Conservation (phyloP, 768 basidiomycete species). For the Hygrophoropsis aurantiaca region DNA sequence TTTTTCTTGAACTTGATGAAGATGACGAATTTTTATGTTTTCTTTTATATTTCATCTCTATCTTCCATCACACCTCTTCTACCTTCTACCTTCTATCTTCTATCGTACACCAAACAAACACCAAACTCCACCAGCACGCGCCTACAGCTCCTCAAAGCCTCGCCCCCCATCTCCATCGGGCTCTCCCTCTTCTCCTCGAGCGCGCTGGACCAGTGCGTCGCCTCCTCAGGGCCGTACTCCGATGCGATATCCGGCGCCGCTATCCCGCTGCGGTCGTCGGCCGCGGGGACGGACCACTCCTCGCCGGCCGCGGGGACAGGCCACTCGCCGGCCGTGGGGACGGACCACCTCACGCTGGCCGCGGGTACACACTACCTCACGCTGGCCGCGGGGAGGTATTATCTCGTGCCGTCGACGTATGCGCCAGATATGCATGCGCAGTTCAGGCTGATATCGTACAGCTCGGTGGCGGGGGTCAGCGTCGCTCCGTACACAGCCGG, state of each 20-base stretch:
- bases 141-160: conserved; percentile 53
- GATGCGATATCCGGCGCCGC: conserved; percentile 73
- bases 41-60: not conserved
- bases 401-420: conserved; percentile 74
- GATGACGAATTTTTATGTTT: not conserved
- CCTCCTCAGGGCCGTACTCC: conserved; percentile 79
- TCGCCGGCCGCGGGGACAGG: conserved; percentile 41
- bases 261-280: conserved; percentile 50
- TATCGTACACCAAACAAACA: no score
- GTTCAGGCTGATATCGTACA: conserved; percentile 66
- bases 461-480: conserved; percentile 34
- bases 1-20: not conserved
- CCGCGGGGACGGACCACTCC: no score
- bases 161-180: conserved; percentile 52
- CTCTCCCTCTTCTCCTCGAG: conserved; percentile 53
- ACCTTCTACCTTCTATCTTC: no score
- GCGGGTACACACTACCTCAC: no score
- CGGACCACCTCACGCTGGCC: no score
- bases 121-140: conserved; percentile 52
- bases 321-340: no score
- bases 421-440: conserved; percentile 51
- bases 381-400: conserved; percentile 56
- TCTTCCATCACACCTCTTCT: not conserved
- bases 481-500: not conserved
- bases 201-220: conserved; percentile 41